Percentiles rank a stretch among this genome's conserved stretches.
Conservation (phyloP, 1,284 basidiomycete species). For the Naganishia sp. region DNA sequence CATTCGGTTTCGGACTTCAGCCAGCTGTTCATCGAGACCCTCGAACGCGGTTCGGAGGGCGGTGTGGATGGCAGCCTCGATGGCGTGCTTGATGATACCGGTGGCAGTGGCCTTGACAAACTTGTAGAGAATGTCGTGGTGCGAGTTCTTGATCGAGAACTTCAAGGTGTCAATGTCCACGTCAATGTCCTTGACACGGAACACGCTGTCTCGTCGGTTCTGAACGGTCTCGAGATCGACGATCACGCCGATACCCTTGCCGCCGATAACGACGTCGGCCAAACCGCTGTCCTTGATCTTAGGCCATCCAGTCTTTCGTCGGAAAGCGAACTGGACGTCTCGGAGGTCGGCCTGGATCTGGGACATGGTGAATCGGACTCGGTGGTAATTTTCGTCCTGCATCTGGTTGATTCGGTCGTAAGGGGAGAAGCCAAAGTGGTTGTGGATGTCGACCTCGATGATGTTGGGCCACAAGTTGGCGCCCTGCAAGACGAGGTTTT, state of each 20-base stretch:
- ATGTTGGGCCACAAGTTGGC: slow-evolving; percentile 64
- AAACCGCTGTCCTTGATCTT: slow-evolving; percentile 83
- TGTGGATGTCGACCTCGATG: slow-evolving; percentile 76
- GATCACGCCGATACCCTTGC: slow-evolving; percentile 59
- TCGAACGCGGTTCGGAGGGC: slow-evolving; percentile 79
- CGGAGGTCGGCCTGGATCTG: slow-evolving; percentile 89
- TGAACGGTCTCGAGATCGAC: slow-evolving; percentile 54
- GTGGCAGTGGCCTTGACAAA: slow-evolving; percentile 49
- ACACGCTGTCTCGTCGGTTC: slow-evolving; percentile 45
- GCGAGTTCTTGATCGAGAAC: slow-evolving; percentile 85
- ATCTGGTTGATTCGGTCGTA: slow-evolving; percentile 61
- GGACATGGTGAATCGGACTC: slow-evolving; percentile 68
- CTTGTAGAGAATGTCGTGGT: slow-evolving; percentile 89
- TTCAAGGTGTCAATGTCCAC: slow-evolving; percentile 70
- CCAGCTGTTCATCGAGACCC: slow-evolving; percentile 73
- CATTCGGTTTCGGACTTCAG: slow-evolving; percentile 61
- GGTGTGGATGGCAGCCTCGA: slow-evolving; percentile 77
- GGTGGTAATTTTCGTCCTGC: slow-evolving; percentile 64
- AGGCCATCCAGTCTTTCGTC: slow-evolving; percentile 52
- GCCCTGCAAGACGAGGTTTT: slow-evolving; percentile 86
- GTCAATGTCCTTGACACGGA: slow-evolving; percentile 41
- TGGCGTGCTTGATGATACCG: slow-evolving; percentile 83
- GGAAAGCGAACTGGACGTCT: slow-evolving; percentile 84
- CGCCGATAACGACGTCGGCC: slow-evolving; percentile 85
- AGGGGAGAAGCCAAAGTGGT: slow-evolving; percentile 79